Evolutionary conservation across 169 alveolate species (phyloP), one percentile per base, ranked within the genome.

Genomic region (Eimeria acervulina): DNA sequence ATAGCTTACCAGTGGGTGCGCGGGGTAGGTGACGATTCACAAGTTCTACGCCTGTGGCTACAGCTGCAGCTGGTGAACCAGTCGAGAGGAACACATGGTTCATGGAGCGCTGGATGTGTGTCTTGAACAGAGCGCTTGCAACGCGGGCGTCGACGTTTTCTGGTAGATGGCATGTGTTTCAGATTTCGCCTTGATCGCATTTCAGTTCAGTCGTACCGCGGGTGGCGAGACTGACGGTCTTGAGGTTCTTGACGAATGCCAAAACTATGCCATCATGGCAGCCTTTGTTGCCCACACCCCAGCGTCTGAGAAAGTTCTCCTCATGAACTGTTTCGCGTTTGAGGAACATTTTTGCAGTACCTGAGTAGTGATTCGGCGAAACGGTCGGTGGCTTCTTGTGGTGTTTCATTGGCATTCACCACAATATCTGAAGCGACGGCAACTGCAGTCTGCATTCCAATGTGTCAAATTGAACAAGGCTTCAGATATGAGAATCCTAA

Each of bases 311-410:
- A 52, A 44, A 23, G 17, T 52, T 12, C 12, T 23, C 23, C 17
- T 28, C 55, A n/a, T 1, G 70, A 42, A 42, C 21, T 23, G 42
- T 47, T 36, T 51, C 55, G 28, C 36, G 28, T 31, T 38, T 8
- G 15, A 70, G 28, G 42, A 47, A 72, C 23, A 23, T 61, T 31
- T 70, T 44, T 36, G 61, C 74, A 55, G 38, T 68, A 81, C 96
- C 96, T 93, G 36, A 93, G 80, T 52, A 93, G 68, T 5, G 96
- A 36, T 26, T 83, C 89, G 28, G 94, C 94, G n/a, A 93, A 93
- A n/a, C 89, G 96, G 63, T 93, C 96, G 13, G 96, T 83, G 28
- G 96, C 96, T 28, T 93, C 90, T 51, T 93, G 96, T 42, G 96
- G 96, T 13, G 96, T 93, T 36, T 93, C 94, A 47, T 93, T 83